Evolutionary conservation across 371 early-diverging fungal species (phyloP), one percentile per base, ranked within the genome.

Genomic region (Rhizopus delemar): DNA sequence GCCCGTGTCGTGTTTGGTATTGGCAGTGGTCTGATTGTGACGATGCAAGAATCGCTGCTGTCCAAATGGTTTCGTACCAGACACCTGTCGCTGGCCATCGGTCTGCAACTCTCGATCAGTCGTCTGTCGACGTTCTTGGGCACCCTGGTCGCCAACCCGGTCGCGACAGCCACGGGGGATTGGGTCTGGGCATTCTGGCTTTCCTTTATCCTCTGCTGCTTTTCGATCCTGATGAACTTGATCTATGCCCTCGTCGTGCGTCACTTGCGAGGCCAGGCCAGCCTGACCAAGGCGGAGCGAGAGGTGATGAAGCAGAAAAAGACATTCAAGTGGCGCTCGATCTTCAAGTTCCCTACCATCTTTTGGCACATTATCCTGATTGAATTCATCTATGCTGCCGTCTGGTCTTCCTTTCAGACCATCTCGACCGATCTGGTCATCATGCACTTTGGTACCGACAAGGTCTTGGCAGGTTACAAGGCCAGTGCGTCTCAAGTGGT

Each of bases 141-240:
- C 28, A 80, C 74, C 28, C 60, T 81, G 8, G 75, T 75, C 11
- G 69, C 76, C 2, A 74, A 70, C 13, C 65, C 84, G 11, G 66
- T 83, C 36, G 70, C 73, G 11, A 50, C 66, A 7, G 65, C 57
- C 7, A 76, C 78, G 7, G 70, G 69, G 34, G 78, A 78, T 41
- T 82, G 77, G 70, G 81, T 82, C 2, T 77, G 77, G 70, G 59
- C 80, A 0, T 77, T 84, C 29, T 84, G 84, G 82, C 57, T 82
- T 0, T 71, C 80, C 0, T 71, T 75, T 35, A 74, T 74, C 34
- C 53, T 84, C 15, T 81, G 81, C 51, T 65, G 60, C 9, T 75
- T 82, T 53, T 77, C 80, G 4, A 71, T 75, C 32, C 22, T 66
- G 8, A 71, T 79, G 69, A 82, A 79, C 35, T 39, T 81, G 15